Conservation (phyloP, 2,329 filamentous ascomycete species). For the Trichoderma harzianum region DNA sequence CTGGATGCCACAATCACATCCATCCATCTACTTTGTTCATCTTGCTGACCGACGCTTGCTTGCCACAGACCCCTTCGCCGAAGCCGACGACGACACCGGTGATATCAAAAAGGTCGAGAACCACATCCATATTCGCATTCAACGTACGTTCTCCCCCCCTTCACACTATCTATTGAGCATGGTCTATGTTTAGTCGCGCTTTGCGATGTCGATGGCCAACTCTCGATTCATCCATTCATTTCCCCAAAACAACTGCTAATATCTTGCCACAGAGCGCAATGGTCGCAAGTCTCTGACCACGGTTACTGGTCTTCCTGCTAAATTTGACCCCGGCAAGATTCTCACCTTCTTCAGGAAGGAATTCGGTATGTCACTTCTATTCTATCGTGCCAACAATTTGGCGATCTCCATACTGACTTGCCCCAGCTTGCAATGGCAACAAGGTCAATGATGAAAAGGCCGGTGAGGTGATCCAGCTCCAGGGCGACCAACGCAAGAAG, state of each 20-base stretch:
- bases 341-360: slow-evolving; percentile 99
- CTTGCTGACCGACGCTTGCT: neutral
- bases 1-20: neutral
- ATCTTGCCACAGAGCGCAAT: slow-evolving; percentile 78
- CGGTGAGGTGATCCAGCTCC: slow-evolving; percentile 99
- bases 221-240: too few relatives aligned
- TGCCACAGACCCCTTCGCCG: slow-evolving; percentile 94
- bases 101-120: slow-evolving; percentile 93
- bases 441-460: slow-evolving; percentile 94
- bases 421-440: slow-evolving; percentile 93
- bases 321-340: slow-evolving; percentile 99
- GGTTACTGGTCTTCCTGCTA: slow-evolving; percentile 96
- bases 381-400: neutral
- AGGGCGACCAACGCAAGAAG: slow-evolving; percentile 98
- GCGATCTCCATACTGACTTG: neutral
- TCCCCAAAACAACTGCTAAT: slow-evolving; percentile 37
- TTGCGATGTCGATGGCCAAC: neutral
- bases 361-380: slow-evolving; percentile 63
- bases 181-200: slow-evolving; percentile 15
- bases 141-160: slow-evolving; percentile 62
- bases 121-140: slow-evolving; percentile 99
- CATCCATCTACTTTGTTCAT: neutral
- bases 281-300: slow-evolving; percentile 99
- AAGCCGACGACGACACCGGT: slow-evolving; percentile 99
- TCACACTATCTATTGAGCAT: neutral